A percentile compares a stretch with the other conserved stretches of the same genome.
These are phyloP conservation scores for Pseudocercospora eumusae DNA, from an alignment of 2,329 filamentous ascomycete genomes.

Conservation along the genomic window DNA sequence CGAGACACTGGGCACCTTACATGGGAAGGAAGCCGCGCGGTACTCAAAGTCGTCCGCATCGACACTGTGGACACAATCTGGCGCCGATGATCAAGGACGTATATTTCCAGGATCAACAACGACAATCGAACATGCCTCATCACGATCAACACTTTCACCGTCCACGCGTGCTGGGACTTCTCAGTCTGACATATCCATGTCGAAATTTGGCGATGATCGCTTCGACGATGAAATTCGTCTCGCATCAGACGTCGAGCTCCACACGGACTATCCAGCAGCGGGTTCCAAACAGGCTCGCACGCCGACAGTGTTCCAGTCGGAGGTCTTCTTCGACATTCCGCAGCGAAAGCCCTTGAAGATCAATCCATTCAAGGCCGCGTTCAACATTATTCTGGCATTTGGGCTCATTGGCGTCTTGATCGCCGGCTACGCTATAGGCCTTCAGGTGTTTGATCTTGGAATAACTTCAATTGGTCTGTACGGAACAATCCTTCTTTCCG, in stretches of 20 bases:
- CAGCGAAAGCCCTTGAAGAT: not conserved
- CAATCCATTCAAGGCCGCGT: slow-evolving; percentile 1
- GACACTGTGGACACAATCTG: not conserved
- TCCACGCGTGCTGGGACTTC: not conserved
- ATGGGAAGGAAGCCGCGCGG: not conserved
- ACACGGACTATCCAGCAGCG: not conserved
- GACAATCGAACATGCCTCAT: not conserved
- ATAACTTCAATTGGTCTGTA: slow-evolving; percentile 12
- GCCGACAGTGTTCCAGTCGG: not conserved
- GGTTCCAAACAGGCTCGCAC: not conserved
- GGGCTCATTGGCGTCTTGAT: slow-evolving; percentile 12
- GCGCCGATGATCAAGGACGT: not conserved
- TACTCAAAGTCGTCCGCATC: not conserved
- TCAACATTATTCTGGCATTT: slow-evolving; percentile 7
- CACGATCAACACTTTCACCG: not conserved
- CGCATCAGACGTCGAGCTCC: not conserved
- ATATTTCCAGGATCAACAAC: not conserved
- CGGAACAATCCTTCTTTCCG: slow-evolving; percentile 9
- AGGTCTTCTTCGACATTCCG: slow-evolving; percentile 9
- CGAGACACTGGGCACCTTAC: not conserved
- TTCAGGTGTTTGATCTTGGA: slow-evolving; percentile 12
- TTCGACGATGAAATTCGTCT: not conserved
- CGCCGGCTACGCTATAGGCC: slow-evolving; percentile 9
- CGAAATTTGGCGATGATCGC: too few species aligned
- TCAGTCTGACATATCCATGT: not conserved